Evolutionary conservation across 306 rosid genomes (phyloP), one percentile per base, ranked within the genome.

Genomic region (Vigna hirtella): DNA sequence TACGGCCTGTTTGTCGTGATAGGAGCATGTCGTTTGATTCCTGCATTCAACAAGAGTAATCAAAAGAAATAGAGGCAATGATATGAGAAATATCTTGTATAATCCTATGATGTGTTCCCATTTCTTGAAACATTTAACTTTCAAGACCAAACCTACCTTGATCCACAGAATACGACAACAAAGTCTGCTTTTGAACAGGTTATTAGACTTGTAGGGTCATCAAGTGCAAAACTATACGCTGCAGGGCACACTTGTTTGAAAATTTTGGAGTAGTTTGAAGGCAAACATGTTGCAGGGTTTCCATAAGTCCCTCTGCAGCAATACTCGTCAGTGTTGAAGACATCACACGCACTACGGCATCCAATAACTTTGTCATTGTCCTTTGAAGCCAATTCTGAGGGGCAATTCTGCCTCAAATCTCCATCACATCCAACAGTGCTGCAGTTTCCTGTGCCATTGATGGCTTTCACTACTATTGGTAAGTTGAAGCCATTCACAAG

Each of bases 401-500:
- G 89, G 76, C 89, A 87, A 7, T 49, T 85, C 73, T 82, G 84
- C 78, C 86, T 86, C 91, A 89, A 79, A 78, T 88, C 90, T 15
- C 89, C 79, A 69, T 85, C 88, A 38, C 93, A 89, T 2, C 91
- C 91, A 50, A 38, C 89, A 71, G 76, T 72, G 81, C 87, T 83
- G 78, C 90, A 90, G 70, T 90, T 87, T 6, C 91, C 91, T 2
- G 69, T 85, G 36, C 91, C 91, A 79, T 84, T 89, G 17, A 71
- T 53, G 42, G 94, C 71, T n/a, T 82, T 72, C 12, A 91, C 84
- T 0, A 77, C 77, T 17, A 91, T 65, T 2, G 97, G 90, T 77
- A 91, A 34, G 78, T 91, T 88, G 81, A 91, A 91, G 1, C 94
- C 94, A 77, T 91, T 89, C 0, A 89, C 97, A 64, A 86, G 88